phyloP scores from a whole-genome alignment of 768 basidiomycete genomes.

The Lactarius evosmus region DNA sequence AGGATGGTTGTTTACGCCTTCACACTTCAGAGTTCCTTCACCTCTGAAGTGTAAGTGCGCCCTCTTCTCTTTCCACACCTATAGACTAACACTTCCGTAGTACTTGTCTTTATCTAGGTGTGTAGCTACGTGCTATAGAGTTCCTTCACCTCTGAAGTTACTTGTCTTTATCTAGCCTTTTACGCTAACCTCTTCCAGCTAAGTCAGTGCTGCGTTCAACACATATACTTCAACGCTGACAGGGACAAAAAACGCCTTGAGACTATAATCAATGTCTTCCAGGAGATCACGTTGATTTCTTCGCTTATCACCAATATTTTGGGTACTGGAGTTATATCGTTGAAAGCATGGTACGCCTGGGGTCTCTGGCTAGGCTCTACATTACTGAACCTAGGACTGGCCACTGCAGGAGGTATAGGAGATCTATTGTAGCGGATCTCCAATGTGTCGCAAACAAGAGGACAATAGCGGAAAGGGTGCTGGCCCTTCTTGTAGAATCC shows the following conservation, averaged over 20 bases:
- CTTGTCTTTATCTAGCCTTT: too few species aligned
- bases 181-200: too few species aligned
- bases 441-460: not conserved
- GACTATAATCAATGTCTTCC: not conserved
- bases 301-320: not conserved
- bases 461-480: not conserved
- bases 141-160: too few species aligned
- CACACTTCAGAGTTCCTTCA: too few species aligned
- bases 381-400: not conserved
- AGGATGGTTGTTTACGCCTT: too few species aligned
- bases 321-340: not conserved
- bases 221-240: too few species aligned
- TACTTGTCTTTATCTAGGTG: too few species aligned
- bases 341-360: conserved; percentile 2
- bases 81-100: too few species aligned
- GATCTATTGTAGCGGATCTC: not conserved
- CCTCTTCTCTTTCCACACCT: too few species aligned
- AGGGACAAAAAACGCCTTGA: not conserved
- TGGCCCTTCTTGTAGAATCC: not conserved
- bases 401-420: not conserved
- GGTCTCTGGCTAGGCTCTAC: not conserved
- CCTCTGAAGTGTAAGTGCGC: too few species aligned
- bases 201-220: too few species aligned
- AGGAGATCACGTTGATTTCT: not conserved
- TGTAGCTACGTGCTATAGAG: too few species aligned